Conservation (phyloP, 1,284 basidiomycete genomes). For the Trichosporon ovoides region DNA sequence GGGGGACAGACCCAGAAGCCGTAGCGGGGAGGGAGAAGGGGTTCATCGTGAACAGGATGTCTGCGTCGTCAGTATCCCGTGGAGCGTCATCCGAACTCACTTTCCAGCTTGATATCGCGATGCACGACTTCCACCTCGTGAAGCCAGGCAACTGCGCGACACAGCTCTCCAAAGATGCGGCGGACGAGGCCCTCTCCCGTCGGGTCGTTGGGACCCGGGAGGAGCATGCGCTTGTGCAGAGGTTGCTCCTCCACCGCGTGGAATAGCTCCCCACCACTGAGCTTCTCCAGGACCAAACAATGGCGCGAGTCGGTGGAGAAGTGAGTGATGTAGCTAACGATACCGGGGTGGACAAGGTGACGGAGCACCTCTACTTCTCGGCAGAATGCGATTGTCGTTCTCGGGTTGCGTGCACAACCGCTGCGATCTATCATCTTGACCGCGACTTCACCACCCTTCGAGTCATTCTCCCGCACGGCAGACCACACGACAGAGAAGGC, state of each 20-base stretch:
- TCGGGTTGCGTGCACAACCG: conserved; percentile 56
- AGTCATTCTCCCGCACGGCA: conserved; percentile 52
- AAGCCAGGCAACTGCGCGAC: conserved; percentile 80
- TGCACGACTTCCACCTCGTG: conserved; percentile 82
- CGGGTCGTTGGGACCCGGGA: conserved; percentile 19
- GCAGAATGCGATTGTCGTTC: conserved; percentile 76
- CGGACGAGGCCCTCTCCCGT: conserved; percentile 54
- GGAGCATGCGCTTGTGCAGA: conserved; percentile 51
- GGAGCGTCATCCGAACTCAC: conserved; percentile 52
- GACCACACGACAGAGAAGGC: conserved; percentile 75
- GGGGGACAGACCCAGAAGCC: conserved; percentile 43
- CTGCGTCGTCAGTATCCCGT: conserved; percentile 39
- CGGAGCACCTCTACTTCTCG: conserved; percentile 81
- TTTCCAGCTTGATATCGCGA: conserved; percentile 90
- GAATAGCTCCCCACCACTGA: conserved; percentile 78
- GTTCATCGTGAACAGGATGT: conserved; percentile 57
- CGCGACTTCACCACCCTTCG: conserved; percentile 48
- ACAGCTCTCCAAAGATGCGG: conserved; percentile 73
- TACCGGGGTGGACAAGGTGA: conserved; percentile 77
- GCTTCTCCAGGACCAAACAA: conserved; percentile 71
- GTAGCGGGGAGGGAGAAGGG: conserved; percentile 47
- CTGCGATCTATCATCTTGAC: conserved; percentile 74
- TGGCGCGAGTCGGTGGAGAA: conserved; percentile 71
- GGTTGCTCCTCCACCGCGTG: conserved; percentile 65
- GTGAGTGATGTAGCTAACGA: conserved; percentile 67